Evolutionary conservation across 768 basidiomycete species (phyloP).

Genomic region (Phallus indusiatus): DNA sequence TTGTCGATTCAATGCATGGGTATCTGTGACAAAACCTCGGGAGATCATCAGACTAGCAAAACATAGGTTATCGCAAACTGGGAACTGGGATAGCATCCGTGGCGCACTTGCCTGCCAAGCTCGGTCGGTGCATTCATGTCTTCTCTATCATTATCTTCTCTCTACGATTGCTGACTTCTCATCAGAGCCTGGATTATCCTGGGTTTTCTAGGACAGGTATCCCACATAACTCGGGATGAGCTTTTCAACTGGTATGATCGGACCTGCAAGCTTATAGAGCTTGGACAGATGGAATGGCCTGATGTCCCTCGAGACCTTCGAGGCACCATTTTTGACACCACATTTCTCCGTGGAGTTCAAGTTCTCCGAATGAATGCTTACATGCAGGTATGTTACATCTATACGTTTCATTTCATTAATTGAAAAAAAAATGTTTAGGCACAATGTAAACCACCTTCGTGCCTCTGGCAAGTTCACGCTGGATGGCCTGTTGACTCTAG

Average conservation of each 20-base stretch:
- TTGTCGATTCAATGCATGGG: conserved; percentile 23
- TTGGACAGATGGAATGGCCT: conserved; percentile 32
- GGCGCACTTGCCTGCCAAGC: conserved; percentile 21
- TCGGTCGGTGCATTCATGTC: neutral
- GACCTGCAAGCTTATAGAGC: conserved; percentile 32
- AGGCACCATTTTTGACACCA: conserved; percentile 33
- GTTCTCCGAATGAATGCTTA: conserved; percentile 25
- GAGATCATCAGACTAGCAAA: conserved; percentile 25
- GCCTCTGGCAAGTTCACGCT: conserved; percentile 21
- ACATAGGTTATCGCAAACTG: conserved; percentile 15
- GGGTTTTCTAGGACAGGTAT: conserved; percentile 22
- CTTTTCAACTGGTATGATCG: conserved; percentile 27
- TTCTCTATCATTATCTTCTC: neutral
- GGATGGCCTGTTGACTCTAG: conserved; percentile 22
- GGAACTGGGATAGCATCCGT: conserved; percentile 22
- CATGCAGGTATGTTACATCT: conserved; percentile 21
- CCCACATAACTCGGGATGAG: conserved; percentile 13
- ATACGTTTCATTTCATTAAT: neutral
- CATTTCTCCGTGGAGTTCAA: conserved; percentile 35
- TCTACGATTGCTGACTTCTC: neutral
- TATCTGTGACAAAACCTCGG: conserved; percentile 21
- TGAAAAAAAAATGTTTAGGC: neutral
- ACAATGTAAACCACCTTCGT: no score
- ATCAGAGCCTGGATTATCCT: conserved; percentile 32
- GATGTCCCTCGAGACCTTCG: conserved; percentile 29